Evolutionary conservation across 2,329 filamentous ascomycete species (phyloP).

Genomic region (Penicillium rolfsii): DNA sequence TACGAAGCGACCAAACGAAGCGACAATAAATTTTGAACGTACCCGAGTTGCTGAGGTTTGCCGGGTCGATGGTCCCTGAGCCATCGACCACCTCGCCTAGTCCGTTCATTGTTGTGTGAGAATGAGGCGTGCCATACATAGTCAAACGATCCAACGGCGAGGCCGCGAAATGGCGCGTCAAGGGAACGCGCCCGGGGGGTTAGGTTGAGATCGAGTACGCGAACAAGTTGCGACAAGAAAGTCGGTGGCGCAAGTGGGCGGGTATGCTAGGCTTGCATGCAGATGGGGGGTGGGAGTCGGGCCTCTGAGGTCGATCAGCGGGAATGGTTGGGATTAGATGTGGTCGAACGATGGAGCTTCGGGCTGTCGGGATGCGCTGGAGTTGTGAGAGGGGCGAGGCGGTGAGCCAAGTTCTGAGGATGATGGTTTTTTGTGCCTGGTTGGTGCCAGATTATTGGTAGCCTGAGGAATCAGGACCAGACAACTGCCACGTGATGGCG

Average conservation of each 20-base stretch:
- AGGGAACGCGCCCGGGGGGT: slow-evolving; percentile 31
- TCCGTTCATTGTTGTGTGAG: slow-evolving; percentile 68
- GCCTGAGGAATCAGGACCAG: slow-evolving; percentile 3
- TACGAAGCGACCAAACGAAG: slow-evolving; percentile 6
- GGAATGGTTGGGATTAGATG: slow-evolving; percentile 31
- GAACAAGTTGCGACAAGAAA: slow-evolving; percentile 16
- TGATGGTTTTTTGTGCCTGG: background rate
- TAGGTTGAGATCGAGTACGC: slow-evolving; percentile 19
- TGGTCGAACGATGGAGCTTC: slow-evolving; percentile 28
- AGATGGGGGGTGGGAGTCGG: slow-evolving; percentile 23
- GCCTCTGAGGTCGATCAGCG: slow-evolving; percentile 34
- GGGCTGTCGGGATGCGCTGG: slow-evolving; percentile 27
- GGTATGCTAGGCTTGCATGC: slow-evolving; percentile 34
- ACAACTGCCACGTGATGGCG: slow-evolving; percentile 6
- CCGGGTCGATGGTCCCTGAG: slow-evolving; percentile 88
- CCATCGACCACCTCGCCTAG: slow-evolving; percentile 64
- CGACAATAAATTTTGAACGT: slow-evolving; percentile 46
- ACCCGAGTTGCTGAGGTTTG: slow-evolving; percentile 80
- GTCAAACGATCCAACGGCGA: slow-evolving; percentile 35
- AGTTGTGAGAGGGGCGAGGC: slow-evolving; percentile 34
- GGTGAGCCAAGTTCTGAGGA: slow-evolving; percentile 23
- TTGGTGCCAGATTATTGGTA: slow-evolving; percentile 7
- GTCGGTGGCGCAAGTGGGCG: slow-evolving; percentile 26
- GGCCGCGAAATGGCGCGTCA: slow-evolving; percentile 41
- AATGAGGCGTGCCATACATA: slow-evolving; percentile 54